These are phyloP conservation scores for Lotus japonicus DNA, from an alignment of 306 rosid species.

Conservation along the genomic window DNA sequence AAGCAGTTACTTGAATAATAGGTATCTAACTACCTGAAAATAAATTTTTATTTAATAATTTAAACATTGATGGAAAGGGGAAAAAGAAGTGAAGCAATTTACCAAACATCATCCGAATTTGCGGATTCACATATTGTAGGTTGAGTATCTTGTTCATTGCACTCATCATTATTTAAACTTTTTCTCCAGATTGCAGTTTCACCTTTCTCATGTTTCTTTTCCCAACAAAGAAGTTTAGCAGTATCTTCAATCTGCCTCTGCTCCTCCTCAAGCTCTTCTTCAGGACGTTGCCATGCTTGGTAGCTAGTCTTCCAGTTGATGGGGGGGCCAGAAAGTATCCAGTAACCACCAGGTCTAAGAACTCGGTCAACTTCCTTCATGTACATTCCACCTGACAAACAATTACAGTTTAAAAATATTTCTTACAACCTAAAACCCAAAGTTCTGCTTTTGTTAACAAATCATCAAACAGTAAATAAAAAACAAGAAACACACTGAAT, in stretches of 20 bases:
- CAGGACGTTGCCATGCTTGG: constrained; percentile 62
- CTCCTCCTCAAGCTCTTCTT: constrained; percentile 63
- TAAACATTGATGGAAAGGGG: neutral
- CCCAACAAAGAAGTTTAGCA: constrained; percentile 78
- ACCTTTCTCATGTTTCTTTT: constrained; percentile 76
- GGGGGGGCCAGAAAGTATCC: constrained; percentile 86
- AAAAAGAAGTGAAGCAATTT: constrained; percentile 17
- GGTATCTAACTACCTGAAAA: neutral
- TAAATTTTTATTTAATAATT: neutral
- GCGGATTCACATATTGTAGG: constrained; percentile 37
- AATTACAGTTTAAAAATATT: neutral
- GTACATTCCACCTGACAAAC: constrained; percentile 63
- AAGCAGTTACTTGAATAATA: neutral
- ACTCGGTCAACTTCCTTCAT: constrained; percentile 87
- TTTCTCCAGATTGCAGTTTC: constrained; percentile 79
- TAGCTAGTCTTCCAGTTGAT: constrained; percentile 57
- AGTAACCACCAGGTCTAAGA: constrained; percentile 87
- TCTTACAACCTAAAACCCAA: neutral
- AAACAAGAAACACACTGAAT: constrained; percentile 1
- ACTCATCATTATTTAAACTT: constrained; percentile 32
- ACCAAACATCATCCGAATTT: constrained; percentile 54
- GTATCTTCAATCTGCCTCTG: constrained; percentile 67
- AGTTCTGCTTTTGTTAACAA: neutral
- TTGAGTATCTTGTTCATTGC: constrained; percentile 37
- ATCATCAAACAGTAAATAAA: neutral